Evolutionary conservation across 2,329 filamentous ascomycete genomes (phyloP).

Genomic region (Aspergillus hortae): DNA sequence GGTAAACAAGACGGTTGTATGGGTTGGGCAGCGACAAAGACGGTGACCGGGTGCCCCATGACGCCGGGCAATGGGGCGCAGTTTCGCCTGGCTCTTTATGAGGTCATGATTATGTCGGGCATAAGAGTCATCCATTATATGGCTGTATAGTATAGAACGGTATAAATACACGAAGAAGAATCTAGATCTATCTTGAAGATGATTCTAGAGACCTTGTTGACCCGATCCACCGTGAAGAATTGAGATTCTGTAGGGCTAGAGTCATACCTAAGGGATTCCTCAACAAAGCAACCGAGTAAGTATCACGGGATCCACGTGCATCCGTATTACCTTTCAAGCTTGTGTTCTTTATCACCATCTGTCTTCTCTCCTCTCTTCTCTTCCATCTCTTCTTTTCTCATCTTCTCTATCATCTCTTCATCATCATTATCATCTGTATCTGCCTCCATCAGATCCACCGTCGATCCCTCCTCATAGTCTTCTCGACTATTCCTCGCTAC

Average conservation of each 20-base stretch:
- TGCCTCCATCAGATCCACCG: background rate
- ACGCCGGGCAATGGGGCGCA: background rate
- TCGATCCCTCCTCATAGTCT: background rate
- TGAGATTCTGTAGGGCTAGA: background rate
- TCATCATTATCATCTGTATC: background rate
- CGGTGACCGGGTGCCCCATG: background rate
- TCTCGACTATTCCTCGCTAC: background rate
- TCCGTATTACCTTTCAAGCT: conserved; percentile 8
- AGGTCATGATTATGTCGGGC: conserved; percentile 9
- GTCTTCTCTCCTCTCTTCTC: background rate
- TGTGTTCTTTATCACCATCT: conserved; percentile 6
- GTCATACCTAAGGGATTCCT: too few species aligned
- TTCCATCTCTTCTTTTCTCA: conserved; percentile 3
- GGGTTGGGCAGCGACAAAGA: background rate
- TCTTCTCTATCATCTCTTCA: conserved; percentile 1
- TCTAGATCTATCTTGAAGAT: background rate
- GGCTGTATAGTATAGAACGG: background rate
- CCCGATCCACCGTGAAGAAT: too few species aligned
- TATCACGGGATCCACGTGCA: conserved; percentile 5
- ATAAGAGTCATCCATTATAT: background rate
- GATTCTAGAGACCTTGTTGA: too few species aligned
- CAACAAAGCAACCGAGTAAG: too few species aligned
- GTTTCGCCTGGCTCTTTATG: conserved; percentile 1
- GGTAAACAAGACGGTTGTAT: background rate
- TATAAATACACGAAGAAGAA: background rate